phyloP scores from a whole-genome alignment of 2,329 filamentous ascomycete genomes.

The Diplodia intermedia region DNA sequence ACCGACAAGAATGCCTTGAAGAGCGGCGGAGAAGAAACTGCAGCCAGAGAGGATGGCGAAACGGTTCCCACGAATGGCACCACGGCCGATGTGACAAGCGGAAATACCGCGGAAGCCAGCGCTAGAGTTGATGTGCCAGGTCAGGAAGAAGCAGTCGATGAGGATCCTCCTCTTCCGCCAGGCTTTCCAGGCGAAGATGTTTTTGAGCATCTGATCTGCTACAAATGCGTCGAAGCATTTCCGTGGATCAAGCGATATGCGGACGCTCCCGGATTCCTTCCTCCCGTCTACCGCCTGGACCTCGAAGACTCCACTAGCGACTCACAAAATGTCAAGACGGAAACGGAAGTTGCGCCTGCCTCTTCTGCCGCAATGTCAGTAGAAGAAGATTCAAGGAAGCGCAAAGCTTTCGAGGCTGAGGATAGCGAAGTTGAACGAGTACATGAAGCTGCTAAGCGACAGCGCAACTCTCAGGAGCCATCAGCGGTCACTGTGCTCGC shows the following conservation, averaged over 20 bases:
- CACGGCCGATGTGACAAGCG: conserved; percentile 34
- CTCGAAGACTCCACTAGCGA: conserved; percentile 33
- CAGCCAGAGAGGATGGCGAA: conserved; percentile 4
- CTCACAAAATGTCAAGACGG: not conserved
- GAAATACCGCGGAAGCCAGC: conserved; percentile 40
- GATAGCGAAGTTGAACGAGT: conserved; percentile 2
- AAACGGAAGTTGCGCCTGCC: not conserved
- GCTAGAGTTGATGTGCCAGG: conserved; percentile 57
- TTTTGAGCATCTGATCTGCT: conserved; percentile 91
- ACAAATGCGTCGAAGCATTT: conserved; percentile 86
- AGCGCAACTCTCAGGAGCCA: conserved; percentile 31
- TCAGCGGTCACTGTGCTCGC: conserved; percentile 30
- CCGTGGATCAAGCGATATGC: conserved; percentile 94
- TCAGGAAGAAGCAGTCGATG: conserved; percentile 55
- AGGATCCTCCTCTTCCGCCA: conserved; percentile 72
- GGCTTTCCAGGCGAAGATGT: conserved; percentile 89
- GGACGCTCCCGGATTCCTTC: conserved; percentile 77
- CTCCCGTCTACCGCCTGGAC: conserved; percentile 67
- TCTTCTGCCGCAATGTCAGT: not conserved
- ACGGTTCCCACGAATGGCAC: not conserved
- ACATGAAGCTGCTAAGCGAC: conserved; percentile 21
- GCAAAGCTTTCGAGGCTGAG: conserved; percentile 52
- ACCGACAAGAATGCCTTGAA: conserved; percentile 35
- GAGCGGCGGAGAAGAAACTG: not conserved
- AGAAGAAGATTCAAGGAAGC: conserved; percentile 48